Conservation (phyloP, 345 rosid species). For the thale cress (Arabidopsis thaliana) region DNA sequence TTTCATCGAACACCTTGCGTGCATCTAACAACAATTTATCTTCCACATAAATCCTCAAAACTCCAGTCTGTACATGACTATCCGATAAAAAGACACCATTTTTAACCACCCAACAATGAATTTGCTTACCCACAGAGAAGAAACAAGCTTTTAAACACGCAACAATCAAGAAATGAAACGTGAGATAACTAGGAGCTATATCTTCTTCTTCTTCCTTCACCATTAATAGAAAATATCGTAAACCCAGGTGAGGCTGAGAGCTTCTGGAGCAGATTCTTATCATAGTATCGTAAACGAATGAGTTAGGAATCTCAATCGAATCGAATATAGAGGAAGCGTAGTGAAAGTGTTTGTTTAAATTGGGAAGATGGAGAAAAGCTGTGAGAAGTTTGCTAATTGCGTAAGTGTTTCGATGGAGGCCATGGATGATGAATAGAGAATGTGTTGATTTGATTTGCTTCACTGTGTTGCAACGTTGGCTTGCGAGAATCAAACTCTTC, state of each 20-base stretch:
- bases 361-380: slow-evolving; percentile 46
- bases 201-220: slow-evolving; percentile 20
- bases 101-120: slow-evolving; percentile 56
- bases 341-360: slow-evolving; percentile 42
- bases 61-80: slow-evolving; percentile 56
- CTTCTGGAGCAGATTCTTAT: slow-evolving; percentile 56
- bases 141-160: slow-evolving; percentile 47
- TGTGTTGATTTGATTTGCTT: slow-evolving; percentile 51
- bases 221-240: slow-evolving; percentile 53
- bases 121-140: slow-evolving; percentile 46
- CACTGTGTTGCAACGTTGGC: slow-evolving; percentile 42
- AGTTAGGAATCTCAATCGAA: slow-evolving; percentile 42
- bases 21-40: slow-evolving; percentile 46
- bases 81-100: slow-evolving; percentile 53
- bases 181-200: slow-evolving; percentile 51
- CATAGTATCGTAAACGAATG: slow-evolving; percentile 55
- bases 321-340: slow-evolving; percentile 53
- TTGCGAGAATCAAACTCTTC: slow-evolving; percentile 51
- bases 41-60: slow-evolving; percentile 47
- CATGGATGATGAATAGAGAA: slow-evolving; percentile 50
- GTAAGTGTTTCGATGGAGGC: slow-evolving; percentile 46
- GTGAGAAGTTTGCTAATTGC: slow-evolving; percentile 58
- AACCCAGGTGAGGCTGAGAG: slow-evolving; percentile 47
- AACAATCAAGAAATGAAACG: slow-evolving; percentile 55
- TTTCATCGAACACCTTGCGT: slow-evolving; percentile 62